Evolutionary conservation across 345 rosid species (phyloP), one percentile per base, ranked within the genome.

Genomic region (Arabidopsis arenosa): DNA sequence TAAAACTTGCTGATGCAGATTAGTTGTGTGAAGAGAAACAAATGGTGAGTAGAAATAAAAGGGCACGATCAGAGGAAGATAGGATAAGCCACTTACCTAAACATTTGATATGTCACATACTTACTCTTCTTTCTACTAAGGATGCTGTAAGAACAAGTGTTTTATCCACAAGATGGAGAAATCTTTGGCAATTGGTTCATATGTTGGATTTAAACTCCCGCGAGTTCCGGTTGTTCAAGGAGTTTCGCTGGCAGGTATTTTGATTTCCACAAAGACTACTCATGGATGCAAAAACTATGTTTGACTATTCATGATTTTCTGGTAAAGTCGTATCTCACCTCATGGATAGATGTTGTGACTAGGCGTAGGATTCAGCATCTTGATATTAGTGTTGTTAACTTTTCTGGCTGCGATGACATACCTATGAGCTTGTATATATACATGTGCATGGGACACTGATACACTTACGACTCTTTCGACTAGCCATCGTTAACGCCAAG

Each of bases 71-170:
- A 2, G 4, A 26, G 33, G 58, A 53, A 30, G 39, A 55, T 30
- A 30, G 5, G 18, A 37, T 37, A 37, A 60, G 47, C 9, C 47
- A 60, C 0, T 61, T 61, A 30, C 40, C 68, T 4, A 26, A 64
- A 30, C 40, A 37, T 44, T 30, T 45, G 13, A 14, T 64, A 9
- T 44, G 55, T 45, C 8, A 44, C 3, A 45, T 65, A 0, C 43
- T 47, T 33, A n/a, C 5, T 28, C 26, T n/a, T 33, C 43, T 64
- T 44, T 39, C 28, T 1, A 2, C 9, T 9, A 15, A 64, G 5
- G 55, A 64, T 1, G 23, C 55, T n/a, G 23, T 64, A 3, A 64
- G 12, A 4, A 47, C 69, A 64, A 64, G 69, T 6, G 41, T 45
- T 9, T 47, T 30, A 5, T 64, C 56, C 2, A 32, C 5, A 13